These are phyloP conservation scores for Cucumis sativus DNA, from an alignment of 306 rosid species.

Conservation along the genomic window DNA sequence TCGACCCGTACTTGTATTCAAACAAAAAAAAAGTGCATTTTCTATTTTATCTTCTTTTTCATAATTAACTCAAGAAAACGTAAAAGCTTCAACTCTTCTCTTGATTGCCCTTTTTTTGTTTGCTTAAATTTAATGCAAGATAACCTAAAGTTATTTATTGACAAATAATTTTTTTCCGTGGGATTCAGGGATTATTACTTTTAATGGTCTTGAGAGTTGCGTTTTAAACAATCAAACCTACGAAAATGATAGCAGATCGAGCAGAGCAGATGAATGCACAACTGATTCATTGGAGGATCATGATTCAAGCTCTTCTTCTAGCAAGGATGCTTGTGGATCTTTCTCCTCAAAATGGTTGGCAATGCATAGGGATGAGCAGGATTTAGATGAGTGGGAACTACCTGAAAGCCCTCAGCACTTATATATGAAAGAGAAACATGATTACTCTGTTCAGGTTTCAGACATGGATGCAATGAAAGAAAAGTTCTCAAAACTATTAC, in stretches of 20 bases:
- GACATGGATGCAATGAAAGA: conserved; percentile 82
- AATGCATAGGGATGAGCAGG: conserved; percentile 44
- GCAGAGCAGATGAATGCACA: conserved; percentile 70
- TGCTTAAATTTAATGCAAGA: background rate
- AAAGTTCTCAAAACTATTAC: conserved; percentile 60
- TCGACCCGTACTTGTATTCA: too few species aligned
- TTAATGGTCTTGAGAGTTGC: conserved; percentile 85
- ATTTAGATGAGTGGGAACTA: conserved; percentile 59
- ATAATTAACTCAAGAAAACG: background rate
- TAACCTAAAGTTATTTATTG: background rate
- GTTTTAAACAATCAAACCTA: conserved; percentile 46
- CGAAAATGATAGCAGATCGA: conserved; percentile 66
- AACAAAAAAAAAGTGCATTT: background rate
- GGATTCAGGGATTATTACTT: conserved; percentile 73
- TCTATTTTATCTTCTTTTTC: background rate
- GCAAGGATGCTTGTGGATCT: conserved; percentile 73
- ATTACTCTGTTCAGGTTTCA: conserved; percentile 33
- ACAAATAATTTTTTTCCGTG: conserved; percentile 1
- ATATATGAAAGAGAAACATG: conserved; percentile 47
- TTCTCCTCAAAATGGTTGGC: conserved; percentile 71
- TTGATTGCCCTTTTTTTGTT: background rate
- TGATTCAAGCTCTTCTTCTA: conserved; percentile 67
- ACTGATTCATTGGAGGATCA: conserved; percentile 73
- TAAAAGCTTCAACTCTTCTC: background rate
- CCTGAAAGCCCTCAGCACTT: conserved; percentile 43